phyloP scores from a whole-genome alignment of 2,329 filamentous ascomycete species.

The Teratosphaeria gauchensis region DNA sequence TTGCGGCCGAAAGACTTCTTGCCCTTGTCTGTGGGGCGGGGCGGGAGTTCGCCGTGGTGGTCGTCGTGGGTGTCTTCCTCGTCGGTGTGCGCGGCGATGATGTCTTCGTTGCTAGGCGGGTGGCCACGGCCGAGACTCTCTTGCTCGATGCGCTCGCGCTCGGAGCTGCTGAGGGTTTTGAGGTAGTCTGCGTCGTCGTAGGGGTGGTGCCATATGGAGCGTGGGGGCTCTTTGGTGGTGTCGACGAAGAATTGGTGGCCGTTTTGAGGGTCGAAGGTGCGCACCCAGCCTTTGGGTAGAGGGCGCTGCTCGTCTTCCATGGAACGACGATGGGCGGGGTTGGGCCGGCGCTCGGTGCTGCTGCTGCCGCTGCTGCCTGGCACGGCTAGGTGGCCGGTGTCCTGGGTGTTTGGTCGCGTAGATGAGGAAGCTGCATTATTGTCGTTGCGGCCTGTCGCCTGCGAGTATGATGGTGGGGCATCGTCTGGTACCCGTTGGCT shows the following conservation, averaged over 20 bases:
- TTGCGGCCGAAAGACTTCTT: slow-evolving; percentile 40
- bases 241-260: slow-evolving; percentile 56
- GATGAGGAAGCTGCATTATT: slow-evolving; percentile 3
- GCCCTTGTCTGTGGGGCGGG: slow-evolving; percentile 20
- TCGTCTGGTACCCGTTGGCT: slow-evolving; percentile 8
- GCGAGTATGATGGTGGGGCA: slow-evolving; percentile 10
- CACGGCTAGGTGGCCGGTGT: slow-evolving; percentile 13
- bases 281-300: slow-evolving; percentile 48
- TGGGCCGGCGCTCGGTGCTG: slow-evolving; percentile 41
- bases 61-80: slow-evolving; percentile 30
- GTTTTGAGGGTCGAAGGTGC: slow-evolving; percentile 44
- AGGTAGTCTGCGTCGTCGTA: slow-evolving; percentile 51
- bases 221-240: slow-evolving; percentile 44
- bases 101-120: slow-evolving; percentile 27
- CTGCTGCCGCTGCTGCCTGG: slow-evolving; percentile 13
- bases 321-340: slow-evolving; percentile 41
- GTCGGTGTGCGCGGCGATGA: slow-evolving; percentile 38
- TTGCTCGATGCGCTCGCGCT: slow-evolving; percentile 39
- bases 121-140: slow-evolving; percentile 28
- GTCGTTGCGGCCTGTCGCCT: slow-evolving; percentile 2
- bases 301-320: slow-evolving; percentile 53
- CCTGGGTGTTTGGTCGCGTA: slow-evolving; percentile 2
- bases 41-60: slow-evolving; percentile 22
- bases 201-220: slow-evolving; percentile 53
- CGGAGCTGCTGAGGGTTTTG: slow-evolving; percentile 36